These are phyloP conservation scores for Kurtzmaniella quercitrusa DNA, from an alignment of 1,139 yeast species.

Conservation along the genomic window DNA sequence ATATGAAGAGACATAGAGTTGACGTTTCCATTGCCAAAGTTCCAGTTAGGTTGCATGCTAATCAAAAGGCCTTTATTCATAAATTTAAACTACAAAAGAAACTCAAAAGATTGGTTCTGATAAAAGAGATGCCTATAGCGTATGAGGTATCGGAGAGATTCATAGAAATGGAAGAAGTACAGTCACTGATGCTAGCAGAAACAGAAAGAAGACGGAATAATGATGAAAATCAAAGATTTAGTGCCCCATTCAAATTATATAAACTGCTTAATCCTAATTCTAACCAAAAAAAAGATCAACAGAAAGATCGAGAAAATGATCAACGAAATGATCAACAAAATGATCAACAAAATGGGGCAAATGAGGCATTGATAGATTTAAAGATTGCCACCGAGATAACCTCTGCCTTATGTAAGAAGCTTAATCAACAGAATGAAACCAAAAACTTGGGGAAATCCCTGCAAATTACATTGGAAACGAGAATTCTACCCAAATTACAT, in stretches of 20 bases:
- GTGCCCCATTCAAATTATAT: slow-evolving; percentile 2
- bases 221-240: slow-evolving; percentile 14
- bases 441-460: not conserved
- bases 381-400: not conserved
- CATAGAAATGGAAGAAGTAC: slow-evolving; percentile 44
- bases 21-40: slow-evolving; percentile 3
- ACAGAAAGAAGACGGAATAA: slow-evolving; percentile 15
- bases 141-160: slow-evolving; percentile 50
- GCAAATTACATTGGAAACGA: not conserved
- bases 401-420: not conserved
- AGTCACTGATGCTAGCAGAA: slow-evolving; percentile 22
- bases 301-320: too few relatives aligned
- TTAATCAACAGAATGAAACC: not conserved
- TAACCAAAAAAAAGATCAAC: too few relatives aligned
- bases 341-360: not conserved
- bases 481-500: slow-evolving; percentile 1
- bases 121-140: slow-evolving; percentile 45
- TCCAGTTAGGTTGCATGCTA: slow-evolving; percentile 1
- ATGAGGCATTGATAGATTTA: not conserved
- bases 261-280: not conserved
- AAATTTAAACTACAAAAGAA: slow-evolving; percentile 4
- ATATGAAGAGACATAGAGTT: slow-evolving; percentile 13
- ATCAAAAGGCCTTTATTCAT: slow-evolving; percentile 4
- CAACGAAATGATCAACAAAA: too few relatives aligned
- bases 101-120: slow-evolving; percentile 3